Percentiles rank a stretch among this genome's conserved stretches.
phyloP scores from a whole-genome alignment of 164 flowering plant genomes.

The grape (Vitis vinifera) region DNA sequence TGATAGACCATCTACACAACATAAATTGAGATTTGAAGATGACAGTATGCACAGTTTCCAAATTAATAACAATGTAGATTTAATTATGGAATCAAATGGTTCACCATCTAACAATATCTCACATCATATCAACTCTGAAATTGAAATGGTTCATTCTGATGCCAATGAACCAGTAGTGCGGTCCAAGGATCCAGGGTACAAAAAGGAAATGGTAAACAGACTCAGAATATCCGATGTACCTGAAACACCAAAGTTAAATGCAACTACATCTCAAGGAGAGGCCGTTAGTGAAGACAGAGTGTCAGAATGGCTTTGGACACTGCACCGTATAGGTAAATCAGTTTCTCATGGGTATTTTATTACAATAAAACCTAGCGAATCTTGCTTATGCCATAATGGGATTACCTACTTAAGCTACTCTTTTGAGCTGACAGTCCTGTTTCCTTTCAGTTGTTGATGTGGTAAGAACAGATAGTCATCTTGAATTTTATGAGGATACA shows the following conservation, averaged over 20 bases:
- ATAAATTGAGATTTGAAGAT: slow-evolving; percentile 34
- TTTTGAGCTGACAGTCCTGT: slow-evolving; percentile 9
- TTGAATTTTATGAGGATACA: slow-evolving; percentile 77
- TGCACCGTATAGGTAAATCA: slow-evolving; percentile 75
- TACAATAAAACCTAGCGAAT: not conserved
- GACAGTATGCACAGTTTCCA: slow-evolving; percentile 71
- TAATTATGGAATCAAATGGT: slow-evolving; percentile 57
- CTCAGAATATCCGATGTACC: slow-evolving; percentile 60
- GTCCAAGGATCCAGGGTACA: slow-evolving; percentile 24
- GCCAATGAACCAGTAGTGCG: slow-evolving; percentile 19
- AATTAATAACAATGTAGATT: slow-evolving; percentile 66
- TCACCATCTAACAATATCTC: slow-evolving; percentile 27
- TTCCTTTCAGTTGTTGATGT: slow-evolving; percentile 79
- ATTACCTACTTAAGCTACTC: not conserved
- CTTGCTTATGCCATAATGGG: not conserved
- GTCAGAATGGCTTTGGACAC: slow-evolving; percentile 94
- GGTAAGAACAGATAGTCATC: slow-evolving; percentile 91
- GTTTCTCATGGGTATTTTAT: not conserved
- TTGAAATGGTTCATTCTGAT: slow-evolving; percentile 35
- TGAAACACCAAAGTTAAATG: slow-evolving; percentile 29
- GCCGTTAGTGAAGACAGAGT: slow-evolving; percentile 56
- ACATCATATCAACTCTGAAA: slow-evolving; percentile 32
- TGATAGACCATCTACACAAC: slow-evolving; percentile 30
- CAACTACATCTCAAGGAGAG: slow-evolving; percentile 33
- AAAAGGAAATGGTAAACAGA: slow-evolving; percentile 32